Base-by-base conservation (phyloP, 768 basidiomycete species). In the Ephemerocybe angulata region DNA sequence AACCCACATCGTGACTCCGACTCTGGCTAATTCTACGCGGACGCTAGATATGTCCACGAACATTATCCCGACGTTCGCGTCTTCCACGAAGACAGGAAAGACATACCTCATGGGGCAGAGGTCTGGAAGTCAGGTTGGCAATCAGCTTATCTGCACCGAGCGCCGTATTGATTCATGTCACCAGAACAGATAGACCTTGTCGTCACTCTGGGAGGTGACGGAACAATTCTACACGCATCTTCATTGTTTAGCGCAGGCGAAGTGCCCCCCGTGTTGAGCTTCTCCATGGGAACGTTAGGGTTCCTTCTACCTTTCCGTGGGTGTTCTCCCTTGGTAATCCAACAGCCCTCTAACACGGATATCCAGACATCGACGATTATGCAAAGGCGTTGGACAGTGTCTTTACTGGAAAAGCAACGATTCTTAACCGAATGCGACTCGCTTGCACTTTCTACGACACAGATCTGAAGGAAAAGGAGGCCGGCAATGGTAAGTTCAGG, bases 251-350 rank as follows among this genome's bases (percentile, higher is more conserved):
- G 86, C 60, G 76, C 83, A 3, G 92, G 89, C n/a, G 89, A 90
- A 21, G 93, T 97, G 7, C 95, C 95, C 4, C 95, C 95, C 0
- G 93, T 90, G 0, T 71, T 95, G 21, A 92, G 90, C 63, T 92
- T 95, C 70, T 91, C 88, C 0, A 88, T 93, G 88, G 95, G 95
- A 7, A 94, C 91, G 8, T 77, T 98, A 0, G 95, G 95, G 3
- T 98, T 98, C 70, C 74, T 98, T 5, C 77, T 97, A 21, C 95
- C 95, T 1, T 97, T 97, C 68, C 90, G 95, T 93, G 64, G 73
- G 95, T 76, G 37, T 47, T 4, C 13, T 21, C 52, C 42, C 47
- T 4, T 38, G 24, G 28, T 49, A 22, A 30, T 52, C 49, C 7
- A 15, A 38, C n/a, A 28, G 48, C 31, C 27, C 21, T 29, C 51